phyloP scores from a whole-genome alignment of 1,139 yeast species.

The Geotrichum bryndzae region DNA sequence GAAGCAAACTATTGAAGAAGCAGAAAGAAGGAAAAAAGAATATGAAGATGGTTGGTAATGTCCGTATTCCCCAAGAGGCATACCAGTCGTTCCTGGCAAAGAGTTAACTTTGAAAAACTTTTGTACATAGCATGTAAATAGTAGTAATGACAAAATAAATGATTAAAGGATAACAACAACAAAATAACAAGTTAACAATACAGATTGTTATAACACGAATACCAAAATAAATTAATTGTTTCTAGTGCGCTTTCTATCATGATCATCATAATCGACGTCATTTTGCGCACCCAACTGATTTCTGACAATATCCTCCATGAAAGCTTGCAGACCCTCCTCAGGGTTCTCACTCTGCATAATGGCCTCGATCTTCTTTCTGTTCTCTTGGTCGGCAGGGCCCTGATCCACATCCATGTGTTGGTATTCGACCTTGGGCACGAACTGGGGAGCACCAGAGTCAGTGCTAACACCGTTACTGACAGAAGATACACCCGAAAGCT shows the following conservation, averaged over 20 bases:
- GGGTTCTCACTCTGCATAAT: constrained; percentile 73
- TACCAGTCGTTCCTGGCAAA: constrained; percentile 38
- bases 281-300: constrained; percentile 36
- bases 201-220: background rate
- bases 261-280: constrained; percentile 12
- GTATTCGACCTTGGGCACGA: constrained; percentile 12
- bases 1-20: constrained; percentile 78
- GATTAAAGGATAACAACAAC: background rate
- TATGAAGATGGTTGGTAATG: constrained; percentile 74
- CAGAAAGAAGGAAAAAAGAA: constrained; percentile 93
- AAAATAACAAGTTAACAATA: background rate
- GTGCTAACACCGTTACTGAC: background rate
- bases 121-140: constrained; percentile 2
- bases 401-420: constrained; percentile 32
- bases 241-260: constrained; percentile 9
- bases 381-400: constrained; percentile 44
- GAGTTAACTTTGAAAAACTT: constrained; percentile 2
- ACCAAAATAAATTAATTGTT: background rate
- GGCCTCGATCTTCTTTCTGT: constrained; percentile 59
- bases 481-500: constrained; percentile 4
- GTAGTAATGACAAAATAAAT: background rate
- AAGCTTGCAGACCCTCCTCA: constrained; percentile 66
- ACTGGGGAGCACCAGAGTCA: background rate
- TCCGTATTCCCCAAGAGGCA: constrained; percentile 79
- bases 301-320: constrained; percentile 60